Evolutionary conservation across 2,329 filamentous ascomycete species (phyloP).

Genomic region (Aspergillus sp.): DNA sequence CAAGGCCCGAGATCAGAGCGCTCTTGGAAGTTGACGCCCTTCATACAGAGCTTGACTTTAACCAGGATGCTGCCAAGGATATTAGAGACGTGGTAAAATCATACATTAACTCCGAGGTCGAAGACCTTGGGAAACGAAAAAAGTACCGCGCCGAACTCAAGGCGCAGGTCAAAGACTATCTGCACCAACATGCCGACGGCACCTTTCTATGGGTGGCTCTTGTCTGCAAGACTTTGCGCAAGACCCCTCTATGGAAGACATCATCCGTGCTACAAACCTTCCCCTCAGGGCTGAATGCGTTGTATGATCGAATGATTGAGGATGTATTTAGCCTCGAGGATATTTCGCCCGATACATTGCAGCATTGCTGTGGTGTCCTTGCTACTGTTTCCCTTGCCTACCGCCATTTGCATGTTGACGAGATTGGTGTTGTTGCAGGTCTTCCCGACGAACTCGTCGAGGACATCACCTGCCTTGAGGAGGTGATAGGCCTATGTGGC

Average conservation of each 20-base stretch:
- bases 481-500: constrained; percentile 3
- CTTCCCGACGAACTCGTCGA: constrained; percentile 1
- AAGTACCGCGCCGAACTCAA: not conserved
- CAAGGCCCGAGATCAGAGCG: constrained; percentile 29
- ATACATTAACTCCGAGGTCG: too few relatives aligned
- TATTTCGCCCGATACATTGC: not conserved
- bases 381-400: not conserved
- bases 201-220: constrained; percentile 1
- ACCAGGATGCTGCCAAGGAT: constrained; percentile 11
- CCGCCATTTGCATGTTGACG: not conserved
- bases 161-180: not conserved
- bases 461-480: not conserved
- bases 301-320: not conserved
- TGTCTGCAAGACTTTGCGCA: not conserved
- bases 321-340: not conserved
- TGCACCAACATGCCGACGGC: not conserved
- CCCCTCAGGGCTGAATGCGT: not conserved
- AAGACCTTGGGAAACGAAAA: too few relatives aligned
- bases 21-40: constrained; percentile 9
- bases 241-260: not conserved
- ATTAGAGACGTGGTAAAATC: too few relatives aligned
- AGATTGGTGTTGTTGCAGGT: not conserved
- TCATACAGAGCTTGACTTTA: constrained; percentile 14
- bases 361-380: not conserved
- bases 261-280: not conserved